A percentile compares a stretch with the other conserved stretches of the same genome.
These are phyloP conservation scores for Suhomyces prunicola DNA, from an alignment of 805 yeast genomes.

Conservation along the genomic window DNA sequence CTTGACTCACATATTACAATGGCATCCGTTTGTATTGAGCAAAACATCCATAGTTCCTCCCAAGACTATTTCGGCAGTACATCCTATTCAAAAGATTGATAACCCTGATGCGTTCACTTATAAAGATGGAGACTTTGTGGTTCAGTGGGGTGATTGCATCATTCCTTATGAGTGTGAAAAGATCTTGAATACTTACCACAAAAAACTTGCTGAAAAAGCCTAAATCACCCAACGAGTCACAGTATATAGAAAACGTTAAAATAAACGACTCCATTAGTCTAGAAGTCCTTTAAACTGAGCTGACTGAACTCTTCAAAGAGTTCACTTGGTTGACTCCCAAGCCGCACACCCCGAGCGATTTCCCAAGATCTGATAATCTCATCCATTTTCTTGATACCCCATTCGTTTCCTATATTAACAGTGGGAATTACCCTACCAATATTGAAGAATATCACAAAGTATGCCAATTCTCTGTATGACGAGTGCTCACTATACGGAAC, in stretches of 20 bases:
- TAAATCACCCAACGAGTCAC: neutral
- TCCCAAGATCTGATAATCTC: conserved; percentile 34
- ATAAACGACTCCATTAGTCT: neutral
- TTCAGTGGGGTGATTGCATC: conserved; percentile 57
- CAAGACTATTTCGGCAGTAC: conserved; percentile 33
- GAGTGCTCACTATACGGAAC: conserved; percentile 96
- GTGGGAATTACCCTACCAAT: conserved; percentile 70
- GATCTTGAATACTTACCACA: conserved; percentile 27
- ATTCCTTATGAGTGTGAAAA: conserved; percentile 50
- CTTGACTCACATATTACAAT: conserved; percentile 81
- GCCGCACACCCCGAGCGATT: conserved; percentile 8
- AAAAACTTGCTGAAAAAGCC: neutral
- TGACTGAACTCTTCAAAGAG: neutral
- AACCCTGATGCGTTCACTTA: conserved; percentile 34
- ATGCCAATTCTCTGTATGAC: conserved; percentile 74
- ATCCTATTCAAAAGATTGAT: conserved; percentile 10
- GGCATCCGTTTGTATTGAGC: conserved; percentile 85
- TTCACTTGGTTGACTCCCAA: neutral
- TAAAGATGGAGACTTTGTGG: conserved; percentile 65
- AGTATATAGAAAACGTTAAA: neutral
- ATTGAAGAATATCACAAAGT: conserved; percentile 54
- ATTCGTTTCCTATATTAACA: conserved; percentile 47
- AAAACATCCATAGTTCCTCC: conserved; percentile 69
- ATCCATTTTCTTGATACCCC: conserved; percentile 26
- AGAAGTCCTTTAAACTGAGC: neutral